Percentiles rank a stretch among this genome's conserved stretches.
Conservation (phyloP, 2,329 filamentous ascomycete genomes). For the Shiraia sp. region DNA sequence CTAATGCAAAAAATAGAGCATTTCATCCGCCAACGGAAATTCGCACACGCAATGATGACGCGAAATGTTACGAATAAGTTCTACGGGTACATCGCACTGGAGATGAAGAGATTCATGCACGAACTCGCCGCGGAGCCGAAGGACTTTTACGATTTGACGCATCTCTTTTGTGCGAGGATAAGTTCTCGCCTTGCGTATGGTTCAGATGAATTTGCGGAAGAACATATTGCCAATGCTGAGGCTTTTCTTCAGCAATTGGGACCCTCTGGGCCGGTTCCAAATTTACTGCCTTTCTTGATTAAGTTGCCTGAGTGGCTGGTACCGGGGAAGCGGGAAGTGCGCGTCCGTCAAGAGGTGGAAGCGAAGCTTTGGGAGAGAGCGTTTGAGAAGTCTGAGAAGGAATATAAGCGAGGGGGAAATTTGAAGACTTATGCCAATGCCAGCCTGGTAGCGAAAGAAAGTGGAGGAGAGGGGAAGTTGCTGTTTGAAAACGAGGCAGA, state of each 20-base stretch:
- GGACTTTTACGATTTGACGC: slow-evolving; percentile 1
- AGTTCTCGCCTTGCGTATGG: slow-evolving; percentile 6
- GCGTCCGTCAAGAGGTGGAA: slow-evolving; percentile 4
- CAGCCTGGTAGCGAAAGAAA: not conserved
- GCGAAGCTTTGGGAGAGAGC: not conserved
- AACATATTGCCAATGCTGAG: slow-evolving; percentile 5
- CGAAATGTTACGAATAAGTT: not conserved
- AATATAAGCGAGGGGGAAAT: too few species aligned
- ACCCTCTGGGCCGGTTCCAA: slow-evolving; percentile 2
- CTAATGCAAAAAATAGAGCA: not conserved
- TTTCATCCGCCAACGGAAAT: slow-evolving; percentile 6
- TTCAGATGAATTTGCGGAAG: not conserved
- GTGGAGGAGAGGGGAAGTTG: not conserved
- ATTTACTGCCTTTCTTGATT: slow-evolving; percentile 1
- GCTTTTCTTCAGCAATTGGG: slow-evolving; percentile 5
- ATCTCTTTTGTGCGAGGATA: slow-evolving; percentile 6
- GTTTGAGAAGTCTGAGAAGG: not conserved
- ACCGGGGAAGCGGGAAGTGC: slow-evolving; percentile 1
- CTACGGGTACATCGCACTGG: slow-evolving; percentile 2
- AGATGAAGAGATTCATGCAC: slow-evolving; percentile 4
- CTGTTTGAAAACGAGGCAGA: slow-evolving; percentile 11
- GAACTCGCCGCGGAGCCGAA: not conserved
- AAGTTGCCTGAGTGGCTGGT: slow-evolving; percentile 7
- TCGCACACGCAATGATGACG: slow-evolving; percentile 6
- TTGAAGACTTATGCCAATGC: slow-evolving; percentile 1